phyloP scores from a whole-genome alignment of 306 rosid genomes.

The Mucuna pruriens region DNA sequence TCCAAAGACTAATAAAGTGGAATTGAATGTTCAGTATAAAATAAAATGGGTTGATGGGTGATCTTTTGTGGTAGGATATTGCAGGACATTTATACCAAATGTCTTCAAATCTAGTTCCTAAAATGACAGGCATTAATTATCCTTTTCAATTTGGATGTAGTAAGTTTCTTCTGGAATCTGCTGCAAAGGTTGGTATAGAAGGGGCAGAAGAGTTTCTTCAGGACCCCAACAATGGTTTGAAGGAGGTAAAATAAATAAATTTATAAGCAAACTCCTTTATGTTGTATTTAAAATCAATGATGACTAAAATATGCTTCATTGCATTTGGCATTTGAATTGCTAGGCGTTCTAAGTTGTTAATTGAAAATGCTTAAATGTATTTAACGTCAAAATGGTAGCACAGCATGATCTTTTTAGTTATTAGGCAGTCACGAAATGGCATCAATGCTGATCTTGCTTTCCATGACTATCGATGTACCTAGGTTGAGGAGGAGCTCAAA shows the following conservation, averaged over 20 bases:
- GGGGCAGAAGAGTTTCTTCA: constrained; percentile 88
- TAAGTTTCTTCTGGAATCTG: constrained; percentile 81
- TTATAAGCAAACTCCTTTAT: constrained; percentile 26
- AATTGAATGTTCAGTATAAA: constrained; percentile 23
- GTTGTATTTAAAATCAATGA: constrained; percentile 18
- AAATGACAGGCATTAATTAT: constrained; percentile 28
- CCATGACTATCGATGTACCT: constrained; percentile 32
- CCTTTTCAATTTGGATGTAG: constrained; percentile 60
- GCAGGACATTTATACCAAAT: neutral
- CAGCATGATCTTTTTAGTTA: neutral
- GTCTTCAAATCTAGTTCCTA: constrained; percentile 26
- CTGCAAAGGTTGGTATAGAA: constrained; percentile 72
- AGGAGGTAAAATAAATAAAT: constrained; percentile 72
- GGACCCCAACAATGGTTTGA: constrained; percentile 74
- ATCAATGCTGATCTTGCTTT: constrained; percentile 31
- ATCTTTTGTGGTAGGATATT: constrained; percentile 17
- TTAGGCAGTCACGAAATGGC: neutral
- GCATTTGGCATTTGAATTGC: neutral
- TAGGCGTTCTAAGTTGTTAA: neutral
- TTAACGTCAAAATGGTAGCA: constrained; percentile 11
- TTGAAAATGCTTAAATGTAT: constrained; percentile 14
- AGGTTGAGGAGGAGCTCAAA: constrained; percentile 81
- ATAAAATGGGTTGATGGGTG: neutral
- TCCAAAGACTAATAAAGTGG: neutral
- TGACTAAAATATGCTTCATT: neutral